Evolutionary conservation across 1,139 yeast genomes (phyloP).

Genomic region (Suhomyces bolitotheri): DNA sequence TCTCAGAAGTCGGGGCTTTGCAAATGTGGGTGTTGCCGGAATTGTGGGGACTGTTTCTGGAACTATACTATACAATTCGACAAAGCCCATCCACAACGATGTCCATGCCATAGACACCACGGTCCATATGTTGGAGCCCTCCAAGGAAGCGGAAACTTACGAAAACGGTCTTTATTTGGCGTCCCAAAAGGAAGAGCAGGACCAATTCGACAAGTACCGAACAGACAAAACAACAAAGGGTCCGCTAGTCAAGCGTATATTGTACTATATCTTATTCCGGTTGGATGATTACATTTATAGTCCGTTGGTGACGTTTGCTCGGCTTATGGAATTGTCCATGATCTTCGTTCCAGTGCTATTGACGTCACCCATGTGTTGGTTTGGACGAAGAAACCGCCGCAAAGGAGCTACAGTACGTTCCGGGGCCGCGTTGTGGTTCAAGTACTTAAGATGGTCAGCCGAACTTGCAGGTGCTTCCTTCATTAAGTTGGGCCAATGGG

Average conservation of each 20-base stretch:
- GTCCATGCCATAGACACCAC: slow-evolving; percentile 36
- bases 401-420: slow-evolving; percentile 40
- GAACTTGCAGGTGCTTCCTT: slow-evolving; percentile 93
- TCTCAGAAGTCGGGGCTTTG: not conserved
- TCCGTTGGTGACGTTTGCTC: slow-evolving; percentile 63
- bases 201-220: slow-evolving; percentile 28
- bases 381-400: slow-evolving; percentile 49
- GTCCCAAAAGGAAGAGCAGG: slow-evolving; percentile 53
- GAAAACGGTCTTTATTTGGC: slow-evolving; percentile 67
- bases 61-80: slow-evolving; percentile 4
- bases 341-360: slow-evolving; percentile 73
- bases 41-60: slow-evolving; percentile 5
- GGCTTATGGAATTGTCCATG: slow-evolving; percentile 67
- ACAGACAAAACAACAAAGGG: slow-evolving; percentile 26
- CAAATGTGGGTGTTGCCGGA: slow-evolving; percentile 3
- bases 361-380: slow-evolving; percentile 62
- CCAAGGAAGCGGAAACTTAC: slow-evolving; percentile 56
- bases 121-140: slow-evolving; percentile 44
- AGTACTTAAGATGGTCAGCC: slow-evolving; percentile 62
- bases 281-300: slow-evolving; percentile 59
- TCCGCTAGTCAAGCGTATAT: slow-evolving; percentile 27
- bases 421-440: slow-evolving; percentile 76
- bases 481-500: slow-evolving; percentile 98
- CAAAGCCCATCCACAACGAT: slow-evolving; percentile 24
- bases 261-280: slow-evolving; percentile 40